Conservation (phyloP, 2,329 filamentous ascomycete species). For the Penicillium sp. region DNA sequence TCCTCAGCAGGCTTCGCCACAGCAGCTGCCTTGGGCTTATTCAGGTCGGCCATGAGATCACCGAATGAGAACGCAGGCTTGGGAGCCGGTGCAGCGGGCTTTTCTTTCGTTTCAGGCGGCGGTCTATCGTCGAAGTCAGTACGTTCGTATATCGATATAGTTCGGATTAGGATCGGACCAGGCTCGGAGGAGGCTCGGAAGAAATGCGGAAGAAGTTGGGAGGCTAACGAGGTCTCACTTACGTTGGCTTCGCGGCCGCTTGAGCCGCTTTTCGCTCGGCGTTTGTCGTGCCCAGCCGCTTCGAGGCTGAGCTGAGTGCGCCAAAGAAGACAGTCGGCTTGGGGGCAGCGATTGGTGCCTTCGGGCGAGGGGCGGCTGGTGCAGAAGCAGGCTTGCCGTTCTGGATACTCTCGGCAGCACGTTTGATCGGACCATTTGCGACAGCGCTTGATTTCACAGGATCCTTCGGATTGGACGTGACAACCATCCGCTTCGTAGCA, state of each 20-base stretch:
- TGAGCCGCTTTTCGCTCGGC: constrained; percentile 50
- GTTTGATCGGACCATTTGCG: constrained; percentile 31
- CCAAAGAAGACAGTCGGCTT: constrained; percentile 51
- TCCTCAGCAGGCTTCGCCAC: constrained; percentile 55
- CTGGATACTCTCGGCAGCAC: constrained; percentile 22
- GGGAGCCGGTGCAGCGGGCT: constrained; percentile 31
- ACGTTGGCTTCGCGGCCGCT: constrained; percentile 40
- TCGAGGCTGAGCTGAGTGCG: constrained; percentile 50
- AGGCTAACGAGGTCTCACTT: constrained; percentile 13
- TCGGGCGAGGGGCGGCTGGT: constrained; percentile 34
- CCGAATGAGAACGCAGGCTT: constrained; percentile 52
- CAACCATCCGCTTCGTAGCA: constrained; percentile 42
- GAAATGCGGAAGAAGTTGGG: no score
- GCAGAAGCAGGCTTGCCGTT: constrained; percentile 36
- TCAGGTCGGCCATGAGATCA: constrained; percentile 52
- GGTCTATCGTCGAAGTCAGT: constrained; percentile 29
- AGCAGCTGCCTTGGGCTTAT: constrained; percentile 59
- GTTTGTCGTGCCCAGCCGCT: constrained; percentile 53
- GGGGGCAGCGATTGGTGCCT: constrained; percentile 41
- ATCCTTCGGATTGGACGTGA: constrained; percentile 37
- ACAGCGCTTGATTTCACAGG: constrained; percentile 21
- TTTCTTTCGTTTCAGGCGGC: constrained; percentile 39
- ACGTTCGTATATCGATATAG: background rate
- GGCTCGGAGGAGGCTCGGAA: no score
- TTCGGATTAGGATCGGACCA: background rate